Evolutionary conservation across 2,329 filamentous ascomycete species (phyloP).

Genomic region (Blastomyces gilchristii): DNA sequence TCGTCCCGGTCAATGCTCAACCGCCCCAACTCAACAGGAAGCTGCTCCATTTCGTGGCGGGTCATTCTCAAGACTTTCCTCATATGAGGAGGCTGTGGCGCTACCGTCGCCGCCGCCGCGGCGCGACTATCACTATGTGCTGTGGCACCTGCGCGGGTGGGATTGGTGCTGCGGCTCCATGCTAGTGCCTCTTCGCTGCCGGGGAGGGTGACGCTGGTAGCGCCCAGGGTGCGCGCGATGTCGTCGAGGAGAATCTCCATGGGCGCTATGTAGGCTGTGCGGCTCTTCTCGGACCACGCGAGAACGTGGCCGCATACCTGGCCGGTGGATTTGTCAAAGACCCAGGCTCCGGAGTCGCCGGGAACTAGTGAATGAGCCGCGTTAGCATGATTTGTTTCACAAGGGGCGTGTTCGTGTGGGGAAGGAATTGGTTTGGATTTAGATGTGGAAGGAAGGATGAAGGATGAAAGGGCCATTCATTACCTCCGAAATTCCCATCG

Average conservation of each 20-base stretch:
- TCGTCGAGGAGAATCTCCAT: constrained; percentile 87
- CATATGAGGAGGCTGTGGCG: not conserved
- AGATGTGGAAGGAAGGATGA: constrained; percentile 4
- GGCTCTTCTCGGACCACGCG: constrained; percentile 71
- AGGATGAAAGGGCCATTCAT: constrained; percentile 16
- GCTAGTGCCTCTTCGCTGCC: constrained; percentile 29
- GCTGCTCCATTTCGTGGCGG: constrained; percentile 8
- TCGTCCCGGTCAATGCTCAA: constrained; percentile 12
- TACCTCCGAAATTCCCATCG: constrained; percentile 48
- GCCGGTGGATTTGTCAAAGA: constrained; percentile 69
- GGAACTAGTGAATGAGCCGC: constrained; percentile 45
- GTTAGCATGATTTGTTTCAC: not conserved
- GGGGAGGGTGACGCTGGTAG: constrained; percentile 59
- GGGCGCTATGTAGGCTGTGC: constrained; percentile 82
- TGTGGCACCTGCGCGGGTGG: not conserved
- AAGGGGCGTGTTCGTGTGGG: not conserved
- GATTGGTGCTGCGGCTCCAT: constrained; percentile 7
- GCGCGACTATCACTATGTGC: not conserved
- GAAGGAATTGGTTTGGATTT: constrained; percentile 5
- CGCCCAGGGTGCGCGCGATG: constrained; percentile 67
- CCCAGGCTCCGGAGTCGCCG: constrained; percentile 88
- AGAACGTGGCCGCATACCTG: constrained; percentile 81
- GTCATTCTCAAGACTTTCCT: not conserved
- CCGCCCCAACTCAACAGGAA: constrained; percentile 14
- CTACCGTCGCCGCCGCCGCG: not conserved